Evolutionary conservation across 768 basidiomycete species (phyloP).

Genomic region (Tubosaeta sp.): DNA sequence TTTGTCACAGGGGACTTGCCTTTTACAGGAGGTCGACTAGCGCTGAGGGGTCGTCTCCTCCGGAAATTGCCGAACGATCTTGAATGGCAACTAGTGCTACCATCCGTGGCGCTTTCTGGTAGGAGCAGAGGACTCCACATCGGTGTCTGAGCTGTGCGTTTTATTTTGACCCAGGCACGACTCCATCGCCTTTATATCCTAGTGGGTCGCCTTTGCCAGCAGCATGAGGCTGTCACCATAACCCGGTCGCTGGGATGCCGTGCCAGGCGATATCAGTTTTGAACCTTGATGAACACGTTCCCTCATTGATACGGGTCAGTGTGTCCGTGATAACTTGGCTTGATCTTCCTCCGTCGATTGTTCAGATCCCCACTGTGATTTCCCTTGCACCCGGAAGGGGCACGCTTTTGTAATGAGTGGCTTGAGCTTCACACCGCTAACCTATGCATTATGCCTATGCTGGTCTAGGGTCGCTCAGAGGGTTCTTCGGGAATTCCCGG

Average conservation of each 20-base stretch:
- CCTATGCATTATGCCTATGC: neutral
- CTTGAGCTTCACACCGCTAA: neutral
- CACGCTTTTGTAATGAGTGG: conserved; percentile 1
- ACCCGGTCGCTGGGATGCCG: conserved; percentile 9
- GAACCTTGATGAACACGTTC: conserved; percentile 18
- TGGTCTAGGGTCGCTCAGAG: neutral
- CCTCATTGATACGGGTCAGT: conserved; percentile 6
- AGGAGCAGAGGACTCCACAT: neutral
- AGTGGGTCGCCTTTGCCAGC: neutral
- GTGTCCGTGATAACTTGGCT: neutral
- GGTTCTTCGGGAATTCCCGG: conserved; percentile 15
- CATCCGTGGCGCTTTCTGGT: neutral
- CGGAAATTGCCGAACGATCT: conserved; percentile 16
- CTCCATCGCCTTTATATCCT: conserved; percentile 6
- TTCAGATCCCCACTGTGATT: neutral
- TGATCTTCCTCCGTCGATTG: conserved; percentile 1
- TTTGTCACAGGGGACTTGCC: conserved; percentile 6
- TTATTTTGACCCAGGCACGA: conserved; percentile 18
- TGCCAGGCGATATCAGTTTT: conserved; percentile 9
- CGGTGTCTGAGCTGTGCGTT: conserved; percentile 5
- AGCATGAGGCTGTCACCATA: conserved; percentile 12
- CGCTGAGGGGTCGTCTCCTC: neutral
- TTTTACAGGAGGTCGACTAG: conserved; percentile 8
- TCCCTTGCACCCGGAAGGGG: neutral
- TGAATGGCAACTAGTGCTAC: neutral